These are phyloP conservation scores for Penicillium griseofulvum DNA, from an alignment of 2,329 filamentous ascomycete species.

Conservation along the genomic window DNA sequence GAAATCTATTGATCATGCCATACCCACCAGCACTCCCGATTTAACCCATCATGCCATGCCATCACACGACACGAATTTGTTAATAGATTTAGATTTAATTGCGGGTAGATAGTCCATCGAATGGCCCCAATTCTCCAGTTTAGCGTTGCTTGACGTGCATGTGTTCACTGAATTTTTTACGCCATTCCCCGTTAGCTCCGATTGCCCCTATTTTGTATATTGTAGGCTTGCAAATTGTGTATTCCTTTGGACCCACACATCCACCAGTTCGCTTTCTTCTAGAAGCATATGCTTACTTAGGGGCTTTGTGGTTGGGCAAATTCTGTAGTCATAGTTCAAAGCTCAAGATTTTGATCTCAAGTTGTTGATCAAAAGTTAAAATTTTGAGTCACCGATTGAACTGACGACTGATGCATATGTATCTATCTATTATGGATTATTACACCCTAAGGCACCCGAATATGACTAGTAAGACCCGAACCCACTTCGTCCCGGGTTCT, in stretches of 20 bases:
- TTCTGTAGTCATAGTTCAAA: not conserved
- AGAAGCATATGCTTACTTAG: not conserved
- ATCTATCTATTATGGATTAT: not conserved
- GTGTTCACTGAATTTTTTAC: slow-evolving; percentile 4
- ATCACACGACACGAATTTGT: slow-evolving; percentile 11
- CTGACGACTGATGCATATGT: not conserved
- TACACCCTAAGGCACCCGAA: not conserved
- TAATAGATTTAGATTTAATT: not conserved
- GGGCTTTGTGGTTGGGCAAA: not conserved
- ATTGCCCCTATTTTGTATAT: not conserved
- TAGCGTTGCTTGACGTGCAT: not conserved
- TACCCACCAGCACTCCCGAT: not conserved
- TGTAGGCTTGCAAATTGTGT: not conserved
- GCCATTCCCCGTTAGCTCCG: not conserved
- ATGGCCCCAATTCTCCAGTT: not conserved
- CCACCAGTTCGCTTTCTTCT: not conserved
- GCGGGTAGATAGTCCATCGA: not conserved
- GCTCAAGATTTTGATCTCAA: too few relatives aligned
- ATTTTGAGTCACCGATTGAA: not conserved
- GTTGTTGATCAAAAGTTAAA: not conserved
- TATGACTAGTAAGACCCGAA: slow-evolving; percentile 1
- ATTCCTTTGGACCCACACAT: not conserved
- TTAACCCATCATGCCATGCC: slow-evolving; percentile 15
- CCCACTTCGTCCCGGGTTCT: slow-evolving; percentile 6
- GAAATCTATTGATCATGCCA: slow-evolving; percentile 15